Evolutionary conservation across 495 filamentous ascomycete genomes (phyloP).

Genomic region (Glutinoglossum americanum): DNA sequence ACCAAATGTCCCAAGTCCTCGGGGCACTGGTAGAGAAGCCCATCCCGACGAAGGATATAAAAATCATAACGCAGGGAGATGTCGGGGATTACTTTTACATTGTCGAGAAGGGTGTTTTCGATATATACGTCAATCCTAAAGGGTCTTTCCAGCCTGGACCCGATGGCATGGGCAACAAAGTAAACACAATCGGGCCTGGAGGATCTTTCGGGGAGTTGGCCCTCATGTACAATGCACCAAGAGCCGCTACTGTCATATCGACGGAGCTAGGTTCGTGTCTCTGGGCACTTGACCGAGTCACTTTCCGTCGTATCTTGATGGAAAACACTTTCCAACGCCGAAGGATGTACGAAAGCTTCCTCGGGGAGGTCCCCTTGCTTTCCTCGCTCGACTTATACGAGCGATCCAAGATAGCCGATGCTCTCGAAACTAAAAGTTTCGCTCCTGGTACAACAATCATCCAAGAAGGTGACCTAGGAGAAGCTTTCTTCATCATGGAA

Average conservation of each 20-base stretch:
- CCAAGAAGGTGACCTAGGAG: constrained; percentile 72
- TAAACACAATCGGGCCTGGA: constrained; percentile 64
- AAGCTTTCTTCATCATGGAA: constrained; percentile 85
- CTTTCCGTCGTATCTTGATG: constrained; percentile 96
- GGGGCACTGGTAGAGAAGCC: constrained; percentile 86
- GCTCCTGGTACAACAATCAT: constrained; percentile 67
- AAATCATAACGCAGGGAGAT: constrained; percentile 91
- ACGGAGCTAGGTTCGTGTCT: constrained; percentile 58
- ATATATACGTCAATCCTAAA: constrained; percentile 70
- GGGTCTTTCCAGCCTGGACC: constrained; percentile 62
- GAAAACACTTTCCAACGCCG: constrained; percentile 90
- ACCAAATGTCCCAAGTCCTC: constrained; percentile 67
- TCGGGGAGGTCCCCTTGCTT: constrained; percentile 90
- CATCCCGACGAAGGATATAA: constrained; percentile 85
- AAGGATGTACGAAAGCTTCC: constrained; percentile 89
- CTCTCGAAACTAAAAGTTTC: constrained; percentile 75
- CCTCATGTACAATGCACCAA: constrained; percentile 95
- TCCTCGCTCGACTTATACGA: constrained; percentile 71
- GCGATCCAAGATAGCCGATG: constrained; percentile 90
- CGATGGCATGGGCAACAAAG: constrained; percentile 66
- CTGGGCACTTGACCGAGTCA: constrained; percentile 88
- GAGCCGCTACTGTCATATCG: constrained; percentile 87
- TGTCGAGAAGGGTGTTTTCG: constrained; percentile 76
- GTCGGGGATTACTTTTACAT: constrained; percentile 96
- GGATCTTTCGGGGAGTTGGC: constrained; percentile 96